Conservation (phyloP, 176 grass and related monocot species). For the Stipa capillata region DNA sequence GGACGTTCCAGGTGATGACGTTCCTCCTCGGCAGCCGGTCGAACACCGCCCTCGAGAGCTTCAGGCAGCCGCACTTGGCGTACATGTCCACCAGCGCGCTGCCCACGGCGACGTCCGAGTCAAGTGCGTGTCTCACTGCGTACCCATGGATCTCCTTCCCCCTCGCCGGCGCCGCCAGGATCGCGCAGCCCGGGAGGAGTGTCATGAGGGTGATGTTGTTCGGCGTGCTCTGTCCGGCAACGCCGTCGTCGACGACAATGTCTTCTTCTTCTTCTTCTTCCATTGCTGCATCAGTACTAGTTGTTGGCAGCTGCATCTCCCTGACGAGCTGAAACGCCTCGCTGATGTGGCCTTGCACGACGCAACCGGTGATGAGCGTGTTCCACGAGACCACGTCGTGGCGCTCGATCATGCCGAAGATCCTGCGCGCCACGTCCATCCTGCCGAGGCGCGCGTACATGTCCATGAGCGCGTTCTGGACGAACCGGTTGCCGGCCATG, state of each 20-base stretch:
- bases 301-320: conserved; percentile 49
- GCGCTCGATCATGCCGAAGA: conserved; percentile 47
- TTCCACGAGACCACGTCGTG: conserved; percentile 90
- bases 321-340: conserved; percentile 58
- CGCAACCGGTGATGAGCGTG: conserved; percentile 69
- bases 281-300: not conserved
- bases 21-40: conserved; percentile 58
- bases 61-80: conserved; percentile 73
- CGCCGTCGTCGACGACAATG: not conserved
- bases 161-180: conserved; percentile 56
- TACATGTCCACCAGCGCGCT: conserved; percentile 95
- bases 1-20: conserved; percentile 95
- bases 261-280: not conserved
- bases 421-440: conserved; percentile 49
- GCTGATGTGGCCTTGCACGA: conserved; percentile 33
- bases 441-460: conserved; percentile 81
- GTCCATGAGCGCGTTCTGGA: conserved; percentile 98
- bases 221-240: conserved; percentile 9
- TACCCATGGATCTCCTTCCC: conserved; percentile 88
- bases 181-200: conserved; percentile 69
- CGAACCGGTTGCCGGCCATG: conserved; percentile 74
- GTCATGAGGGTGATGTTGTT: conserved; percentile 85
- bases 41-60: conserved; percentile 46
- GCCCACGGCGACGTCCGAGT: conserved; percentile 65
- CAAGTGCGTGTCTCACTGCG: conserved; percentile 43